These are phyloP conservation scores for Fusarium udum DNA, from an alignment of 2,329 filamentous ascomycete species.

Conservation along the genomic window DNA sequence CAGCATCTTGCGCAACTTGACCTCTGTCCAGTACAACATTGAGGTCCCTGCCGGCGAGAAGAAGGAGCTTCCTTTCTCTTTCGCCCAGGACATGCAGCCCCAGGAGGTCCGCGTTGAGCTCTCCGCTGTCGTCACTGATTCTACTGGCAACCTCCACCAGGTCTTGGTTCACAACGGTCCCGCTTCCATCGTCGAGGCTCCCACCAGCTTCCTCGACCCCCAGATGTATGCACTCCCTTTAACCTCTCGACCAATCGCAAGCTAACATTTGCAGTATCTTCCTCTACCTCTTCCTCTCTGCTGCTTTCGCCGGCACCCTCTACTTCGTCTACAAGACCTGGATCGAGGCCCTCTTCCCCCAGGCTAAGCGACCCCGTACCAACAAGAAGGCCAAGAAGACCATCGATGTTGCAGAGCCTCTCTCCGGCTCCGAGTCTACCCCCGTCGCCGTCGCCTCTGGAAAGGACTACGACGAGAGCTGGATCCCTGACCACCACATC, in stretches of 20 bases:
- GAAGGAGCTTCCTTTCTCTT: slow-evolving; percentile 81
- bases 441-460: slow-evolving; percentile 73
- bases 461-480: slow-evolving; percentile 88
- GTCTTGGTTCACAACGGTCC: slow-evolving; percentile 82
- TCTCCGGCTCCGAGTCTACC: slow-evolving; percentile 76
- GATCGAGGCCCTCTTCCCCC: slow-evolving; percentile 95
- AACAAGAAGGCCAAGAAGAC: slow-evolving; percentile 73
- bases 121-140: slow-evolving; percentile 75
- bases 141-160: slow-evolving; percentile 76
- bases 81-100: slow-evolving; percentile 90
- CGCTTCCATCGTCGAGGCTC: slow-evolving; percentile 87
- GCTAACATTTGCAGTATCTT: slow-evolving; percentile 75
- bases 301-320: slow-evolving; percentile 78
- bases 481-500: slow-evolving; percentile 91
- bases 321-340: slow-evolving; percentile 99
- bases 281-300: slow-evolving; percentile 91
- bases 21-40: slow-evolving; percentile 76
- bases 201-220: slow-evolving; percentile 91
- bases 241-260: background rate
- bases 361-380: slow-evolving; percentile 76
- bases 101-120: slow-evolving; percentile 86
- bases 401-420: slow-evolving; percentile 66
- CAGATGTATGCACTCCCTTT: slow-evolving; percentile 78
- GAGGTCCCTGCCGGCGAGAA: slow-evolving; percentile 79
- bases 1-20: slow-evolving; percentile 84